These are phyloP conservation scores for Penicillium ochrochloron DNA, from an alignment of 495 filamentous ascomycete genomes.

Conservation along the genomic window DNA sequence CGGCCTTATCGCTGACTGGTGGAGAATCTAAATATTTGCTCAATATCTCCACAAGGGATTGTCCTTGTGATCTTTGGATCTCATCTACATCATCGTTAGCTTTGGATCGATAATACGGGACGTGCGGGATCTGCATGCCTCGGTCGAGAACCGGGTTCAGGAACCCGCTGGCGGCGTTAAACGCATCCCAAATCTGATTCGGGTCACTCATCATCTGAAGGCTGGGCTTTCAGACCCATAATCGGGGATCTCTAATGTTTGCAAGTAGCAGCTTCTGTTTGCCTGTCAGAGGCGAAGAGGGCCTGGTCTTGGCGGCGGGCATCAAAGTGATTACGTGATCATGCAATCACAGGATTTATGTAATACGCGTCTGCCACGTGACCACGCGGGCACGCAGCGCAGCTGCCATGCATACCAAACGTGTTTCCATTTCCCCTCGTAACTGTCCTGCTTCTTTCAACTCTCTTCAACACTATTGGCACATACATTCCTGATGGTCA, in stretches of 20 bases:
- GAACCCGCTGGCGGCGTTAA: conserved; percentile 45
- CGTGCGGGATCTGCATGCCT: conserved; percentile 41
- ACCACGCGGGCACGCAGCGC: conserved; percentile 22
- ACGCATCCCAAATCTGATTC: conserved; percentile 33
- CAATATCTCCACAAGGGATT: conserved; percentile 47
- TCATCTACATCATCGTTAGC: conserved; percentile 47
- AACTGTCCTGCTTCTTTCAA: conserved; percentile 29
- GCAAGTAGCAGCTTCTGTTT: background rate
- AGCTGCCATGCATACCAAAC: conserved; percentile 9
- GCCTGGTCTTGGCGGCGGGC: conserved; percentile 16
- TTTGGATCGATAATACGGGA: conserved; percentile 9
- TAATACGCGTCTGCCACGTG: conserved; percentile 25
- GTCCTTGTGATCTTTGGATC: conserved; percentile 40
- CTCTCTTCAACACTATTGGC: conserved; percentile 13
- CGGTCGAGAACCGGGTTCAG: conserved; percentile 48
- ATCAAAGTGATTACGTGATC: conserved; percentile 13
- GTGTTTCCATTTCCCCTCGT: conserved; percentile 25
- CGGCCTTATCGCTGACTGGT: conserved; percentile 13
- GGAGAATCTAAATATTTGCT: conserved; percentile 6
- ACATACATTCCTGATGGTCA: background rate
- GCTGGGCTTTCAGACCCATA: background rate
- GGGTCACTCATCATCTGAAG: conserved; percentile 38
- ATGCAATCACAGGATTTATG: background rate
- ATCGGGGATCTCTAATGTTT: background rate
- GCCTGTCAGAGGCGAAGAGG: conserved; percentile 6